Base-by-base conservation (phyloP, 75 land plant species). In the Pinus tabuliformis region DNA sequence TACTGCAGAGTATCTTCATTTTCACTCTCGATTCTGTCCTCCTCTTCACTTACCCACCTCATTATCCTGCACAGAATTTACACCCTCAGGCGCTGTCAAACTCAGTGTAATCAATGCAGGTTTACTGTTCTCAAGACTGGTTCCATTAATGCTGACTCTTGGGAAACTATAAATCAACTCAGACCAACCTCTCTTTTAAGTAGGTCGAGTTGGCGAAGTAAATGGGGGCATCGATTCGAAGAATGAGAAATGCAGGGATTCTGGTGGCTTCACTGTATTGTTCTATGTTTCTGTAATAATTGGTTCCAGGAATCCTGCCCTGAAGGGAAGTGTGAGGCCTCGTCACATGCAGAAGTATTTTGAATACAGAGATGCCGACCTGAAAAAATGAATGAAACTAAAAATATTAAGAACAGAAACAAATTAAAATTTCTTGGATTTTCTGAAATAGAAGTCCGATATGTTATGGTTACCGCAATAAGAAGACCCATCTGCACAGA, bases 201-300 rank as follows among this genome's bases (percentile, higher is more conserved):
- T 92, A 90, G 60, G 83, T 94, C 30, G 90, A 86, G 71, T 94
- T 96, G 22, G 95, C 89, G 77, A 96, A 96, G 83, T 94, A 88
- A 57, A 94, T 86, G 13, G 97, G 90, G 74, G 95, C 89, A 80
- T 89, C 97, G 64, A 94, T 78, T 22, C 90, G 85, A 24, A 94
- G 59, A 73, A 96, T 86, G 70, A 96, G 88, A 74, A 92, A 88
- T 30, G 95, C 95, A 39, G 94, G 89, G 22, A 86, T 70, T 37
- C 79, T 83, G 9, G 21, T 59, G 9, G 92, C 90, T 56, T 86
- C 89, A 33, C 82, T 80, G 73, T 94, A 91, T 14, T 94, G 95
- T 33, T 88, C 61, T 30, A 91, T 52, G 73, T 94, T 84, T 7
- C 97, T 80, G 60, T 88, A 96, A 9, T 90, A 83, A 62, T 81